phyloP scores from a whole-genome alignment of 2,329 filamentous ascomycete genomes.

The Tolypocladium amazonense region DNA sequence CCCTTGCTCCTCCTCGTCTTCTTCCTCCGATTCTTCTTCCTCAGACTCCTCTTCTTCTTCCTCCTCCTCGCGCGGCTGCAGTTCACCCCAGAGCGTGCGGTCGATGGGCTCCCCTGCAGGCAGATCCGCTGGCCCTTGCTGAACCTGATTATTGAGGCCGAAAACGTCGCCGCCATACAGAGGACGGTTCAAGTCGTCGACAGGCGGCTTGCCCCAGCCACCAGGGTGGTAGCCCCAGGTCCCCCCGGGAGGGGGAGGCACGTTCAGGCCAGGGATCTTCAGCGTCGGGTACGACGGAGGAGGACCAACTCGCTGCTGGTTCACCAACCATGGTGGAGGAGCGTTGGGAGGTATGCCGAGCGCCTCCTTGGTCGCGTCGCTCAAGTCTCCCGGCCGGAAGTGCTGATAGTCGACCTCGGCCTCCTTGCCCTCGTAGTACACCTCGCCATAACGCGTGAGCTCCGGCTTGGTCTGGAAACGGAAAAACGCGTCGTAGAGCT shows the following conservation, averaged over 20 bases:
- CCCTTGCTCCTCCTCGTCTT: constrained; percentile 40
- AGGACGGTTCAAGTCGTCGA: constrained; percentile 86
- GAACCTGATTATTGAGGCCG: constrained; percentile 49
- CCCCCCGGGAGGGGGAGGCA: constrained; percentile 78
- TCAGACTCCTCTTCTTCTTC: constrained; percentile 61
- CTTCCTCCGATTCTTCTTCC: constrained; percentile 68
- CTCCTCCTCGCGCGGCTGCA: constrained; percentile 70
- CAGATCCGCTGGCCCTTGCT: constrained; percentile 25
- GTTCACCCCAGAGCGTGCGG: constrained; percentile 81
- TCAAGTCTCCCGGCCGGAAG: constrained; percentile 80
- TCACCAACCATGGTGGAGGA: constrained; percentile 93
- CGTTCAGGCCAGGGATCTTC: constrained; percentile 89
- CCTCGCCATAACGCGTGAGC: constrained; percentile 88
- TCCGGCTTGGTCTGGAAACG: constrained; percentile 93
- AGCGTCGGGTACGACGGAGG: constrained; percentile 93
- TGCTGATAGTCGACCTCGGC: constrained; percentile 91
- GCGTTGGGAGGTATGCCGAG: constrained; percentile 88
- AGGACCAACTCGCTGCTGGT: constrained; percentile 87
- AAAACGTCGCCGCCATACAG: constrained; percentile 93
- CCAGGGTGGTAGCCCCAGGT: constrained; percentile 94
- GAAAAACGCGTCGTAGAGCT: constrained; percentile 97
- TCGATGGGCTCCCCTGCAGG: constrained; percentile 68
- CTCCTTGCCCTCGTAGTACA: constrained; percentile 99
- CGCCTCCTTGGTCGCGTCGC: constrained; percentile 81
- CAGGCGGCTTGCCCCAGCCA: constrained; percentile 90